Evolutionary conservation across 495 filamentous ascomycete genomes (phyloP).

Genomic region (Sordaria brevicollis): DNA sequence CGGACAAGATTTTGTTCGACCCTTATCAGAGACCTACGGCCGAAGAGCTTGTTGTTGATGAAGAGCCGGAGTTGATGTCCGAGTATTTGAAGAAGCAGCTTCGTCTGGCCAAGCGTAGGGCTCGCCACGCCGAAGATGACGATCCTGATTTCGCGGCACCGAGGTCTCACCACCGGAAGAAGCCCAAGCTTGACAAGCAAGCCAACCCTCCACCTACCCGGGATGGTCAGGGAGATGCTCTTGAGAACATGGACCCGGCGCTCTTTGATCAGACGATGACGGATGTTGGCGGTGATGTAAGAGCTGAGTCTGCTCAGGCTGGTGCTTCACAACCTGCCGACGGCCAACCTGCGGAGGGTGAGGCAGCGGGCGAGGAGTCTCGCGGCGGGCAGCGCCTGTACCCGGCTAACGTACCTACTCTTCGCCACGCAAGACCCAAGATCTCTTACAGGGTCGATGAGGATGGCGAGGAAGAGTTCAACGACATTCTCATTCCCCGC

Average conservation of each 20-base stretch:
- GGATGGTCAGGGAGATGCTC: slow-evolving; percentile 14
- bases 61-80: slow-evolving; percentile 29
- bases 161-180: slow-evolving; percentile 27
- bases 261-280: slow-evolving; percentile 18
- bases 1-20: slow-evolving; percentile 40
- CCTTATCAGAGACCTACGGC: slow-evolving; percentile 34
- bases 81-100: slow-evolving; percentile 39
- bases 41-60: slow-evolving; percentile 22
- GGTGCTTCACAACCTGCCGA: slow-evolving; percentile 1
- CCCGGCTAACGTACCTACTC: slow-evolving; percentile 23
- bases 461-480: slow-evolving; percentile 26
- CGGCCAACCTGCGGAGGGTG: not conserved
- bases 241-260: slow-evolving; percentile 32
- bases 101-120: slow-evolving; percentile 34
- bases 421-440: slow-evolving; percentile 36
- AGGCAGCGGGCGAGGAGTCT: slow-evolving; percentile 1
- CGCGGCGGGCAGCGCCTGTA: slow-evolving; percentile 8
- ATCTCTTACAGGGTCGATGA: slow-evolving; percentile 29
- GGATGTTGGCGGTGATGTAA: slow-evolving; percentile 5
- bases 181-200: slow-evolving; percentile 13
- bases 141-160: slow-evolving; percentile 36
- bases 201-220: not conserved
- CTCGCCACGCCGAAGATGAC: slow-evolving; percentile 32
- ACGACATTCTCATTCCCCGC: slow-evolving; percentile 23
- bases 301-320: not conserved